Percentiles rank a stretch among this genome's conserved stretches.
Evolutionary conservation across 345 rosid genomes (phyloP).

Genomic region (Salix koriyanagi): DNA sequence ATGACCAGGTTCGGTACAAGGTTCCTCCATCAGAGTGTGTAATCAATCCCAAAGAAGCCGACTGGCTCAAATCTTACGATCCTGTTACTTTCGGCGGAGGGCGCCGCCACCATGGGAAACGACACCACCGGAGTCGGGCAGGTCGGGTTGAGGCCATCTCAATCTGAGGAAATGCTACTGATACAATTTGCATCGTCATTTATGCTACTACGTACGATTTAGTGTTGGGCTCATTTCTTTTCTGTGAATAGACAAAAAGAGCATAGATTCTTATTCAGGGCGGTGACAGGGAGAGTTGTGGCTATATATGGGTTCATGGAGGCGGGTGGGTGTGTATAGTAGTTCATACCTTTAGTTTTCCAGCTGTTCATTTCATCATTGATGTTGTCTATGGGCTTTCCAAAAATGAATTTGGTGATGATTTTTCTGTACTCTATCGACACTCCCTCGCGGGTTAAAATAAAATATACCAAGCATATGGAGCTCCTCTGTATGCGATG

Average conservation of each 20-base stretch:
- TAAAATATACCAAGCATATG: background rate
- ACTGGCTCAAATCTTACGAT: constrained; percentile 56
- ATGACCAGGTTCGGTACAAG: constrained; percentile 68
- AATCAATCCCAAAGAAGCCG: constrained; percentile 51
- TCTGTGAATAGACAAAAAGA: constrained; percentile 39
- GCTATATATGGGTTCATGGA: constrained; percentile 10
- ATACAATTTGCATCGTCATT: background rate
- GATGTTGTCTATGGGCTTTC: constrained; percentile 16
- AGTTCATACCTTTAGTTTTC: constrained; percentile 22
- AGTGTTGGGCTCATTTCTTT: constrained; percentile 11
- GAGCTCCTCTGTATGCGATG: background rate
- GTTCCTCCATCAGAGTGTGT: constrained; percentile 64
- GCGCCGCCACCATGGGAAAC: constrained; percentile 18
- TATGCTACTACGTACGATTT: constrained; percentile 12
- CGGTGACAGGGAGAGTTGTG: background rate
- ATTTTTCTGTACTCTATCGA: constrained; percentile 13
- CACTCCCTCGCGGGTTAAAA: constrained; percentile 26
- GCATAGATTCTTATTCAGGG: constrained; percentile 25
- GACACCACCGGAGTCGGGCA: constrained; percentile 30
- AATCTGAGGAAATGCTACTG: constrained; percentile 10
- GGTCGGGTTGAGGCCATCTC: constrained; percentile 16
- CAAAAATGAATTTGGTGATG: constrained; percentile 31
- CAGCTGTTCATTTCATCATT: constrained; percentile 22
- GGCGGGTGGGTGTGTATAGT: constrained; percentile 37
- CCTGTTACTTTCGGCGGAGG: constrained; percentile 72